These are phyloP conservation scores for Sorghum bicolor DNA, from an alignment of 176 grass and related monocot species.

Conservation along the genomic window DNA sequence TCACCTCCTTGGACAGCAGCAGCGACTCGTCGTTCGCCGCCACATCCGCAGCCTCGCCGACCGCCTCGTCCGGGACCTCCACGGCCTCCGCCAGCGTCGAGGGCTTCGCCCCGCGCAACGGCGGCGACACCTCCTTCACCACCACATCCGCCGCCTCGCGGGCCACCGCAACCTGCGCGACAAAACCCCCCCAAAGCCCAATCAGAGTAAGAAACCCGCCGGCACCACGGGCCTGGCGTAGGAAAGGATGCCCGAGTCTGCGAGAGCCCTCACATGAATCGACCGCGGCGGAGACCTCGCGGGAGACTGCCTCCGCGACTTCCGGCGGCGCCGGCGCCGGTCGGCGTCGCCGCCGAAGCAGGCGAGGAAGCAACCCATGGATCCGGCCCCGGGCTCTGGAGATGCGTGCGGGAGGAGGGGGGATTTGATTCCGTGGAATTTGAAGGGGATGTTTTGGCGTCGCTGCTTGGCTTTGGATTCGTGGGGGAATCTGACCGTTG, in stretches of 20 bases:
- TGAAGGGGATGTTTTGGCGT: constrained; percentile 2
- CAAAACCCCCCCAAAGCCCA: not conserved
- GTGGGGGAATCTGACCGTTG: constrained; percentile 43
- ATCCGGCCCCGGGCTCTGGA: not conserved
- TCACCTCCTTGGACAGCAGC: not conserved
- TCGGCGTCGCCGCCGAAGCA: constrained; percentile 66
- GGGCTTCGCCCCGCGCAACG: not conserved
- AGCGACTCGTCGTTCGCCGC: not conserved
- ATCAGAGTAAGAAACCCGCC: constrained; percentile 8
- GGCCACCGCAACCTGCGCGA: constrained; percentile 20
- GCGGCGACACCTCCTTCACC: constrained; percentile 24
- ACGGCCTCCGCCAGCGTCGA: not conserved
- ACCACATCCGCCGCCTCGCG: not conserved
- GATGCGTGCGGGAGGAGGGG: not conserved
- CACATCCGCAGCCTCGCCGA: not conserved
- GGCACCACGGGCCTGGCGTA: not conserved
- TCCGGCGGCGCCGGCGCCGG: constrained; percentile 1
- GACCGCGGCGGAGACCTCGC: constrained; percentile 19
- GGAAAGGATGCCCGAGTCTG: not conserved
- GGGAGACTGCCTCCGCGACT: constrained; percentile 7
- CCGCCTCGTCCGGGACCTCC: not conserved
- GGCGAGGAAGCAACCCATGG: constrained; percentile 88
- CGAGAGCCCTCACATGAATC: constrained; percentile 26
- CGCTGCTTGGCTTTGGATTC: constrained; percentile 1
- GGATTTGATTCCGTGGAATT: not conserved